A percentile compares a stretch with the other conserved stretches of the same genome.
phyloP scores from a whole-genome alignment of 1,284 basidiomycete genomes.

The Termitomyces sp. region DNA sequence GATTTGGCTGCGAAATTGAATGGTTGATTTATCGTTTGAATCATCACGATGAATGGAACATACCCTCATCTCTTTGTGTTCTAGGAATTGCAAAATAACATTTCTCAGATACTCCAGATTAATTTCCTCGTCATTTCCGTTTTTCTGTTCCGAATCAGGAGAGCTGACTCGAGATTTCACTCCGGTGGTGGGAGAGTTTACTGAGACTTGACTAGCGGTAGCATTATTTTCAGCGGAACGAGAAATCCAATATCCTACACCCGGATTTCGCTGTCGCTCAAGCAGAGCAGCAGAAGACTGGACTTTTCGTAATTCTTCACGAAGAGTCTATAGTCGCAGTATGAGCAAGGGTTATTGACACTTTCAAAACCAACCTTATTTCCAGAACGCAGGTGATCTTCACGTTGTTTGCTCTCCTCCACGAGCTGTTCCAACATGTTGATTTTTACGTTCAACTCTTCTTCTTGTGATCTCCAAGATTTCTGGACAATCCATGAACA shows the following conservation, averaged over 20 bases:
- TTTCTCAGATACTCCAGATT: slow-evolving; percentile 95
- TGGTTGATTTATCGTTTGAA: neutral
- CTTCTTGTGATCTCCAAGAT: slow-evolving; percentile 35
- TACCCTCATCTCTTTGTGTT: slow-evolving; percentile 39
- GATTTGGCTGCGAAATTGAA: slow-evolving; percentile 59
- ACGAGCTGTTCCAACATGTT: slow-evolving; percentile 48
- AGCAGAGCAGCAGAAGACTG: slow-evolving; percentile 87
- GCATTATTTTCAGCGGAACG: slow-evolving; percentile 34
- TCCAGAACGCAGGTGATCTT: slow-evolving; percentile 57
- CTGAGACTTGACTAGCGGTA: slow-evolving; percentile 35
- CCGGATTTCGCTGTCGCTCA: slow-evolving; percentile 84
- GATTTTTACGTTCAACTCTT: slow-evolving; percentile 41
- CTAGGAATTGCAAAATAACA: slow-evolving; percentile 84
- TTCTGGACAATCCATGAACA: slow-evolving; percentile 30
- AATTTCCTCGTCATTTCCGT: slow-evolving; percentile 76
- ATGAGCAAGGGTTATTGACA: neutral
- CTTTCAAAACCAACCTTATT: slow-evolving; percentile 58
- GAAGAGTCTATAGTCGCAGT: slow-evolving; percentile 53
- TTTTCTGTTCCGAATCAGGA: slow-evolving; percentile 33
- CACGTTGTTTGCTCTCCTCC: slow-evolving; percentile 61
- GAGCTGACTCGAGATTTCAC: slow-evolving; percentile 34
- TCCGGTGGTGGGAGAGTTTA: slow-evolving; percentile 42
- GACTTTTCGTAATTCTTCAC: slow-evolving; percentile 89
- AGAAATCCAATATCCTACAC: slow-evolving; percentile 86
- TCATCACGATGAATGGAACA: slow-evolving; percentile 11